Evolutionary conservation across 140 eudicot genomes (phyloP).

Genomic region (Senecio squalidus): DNA sequence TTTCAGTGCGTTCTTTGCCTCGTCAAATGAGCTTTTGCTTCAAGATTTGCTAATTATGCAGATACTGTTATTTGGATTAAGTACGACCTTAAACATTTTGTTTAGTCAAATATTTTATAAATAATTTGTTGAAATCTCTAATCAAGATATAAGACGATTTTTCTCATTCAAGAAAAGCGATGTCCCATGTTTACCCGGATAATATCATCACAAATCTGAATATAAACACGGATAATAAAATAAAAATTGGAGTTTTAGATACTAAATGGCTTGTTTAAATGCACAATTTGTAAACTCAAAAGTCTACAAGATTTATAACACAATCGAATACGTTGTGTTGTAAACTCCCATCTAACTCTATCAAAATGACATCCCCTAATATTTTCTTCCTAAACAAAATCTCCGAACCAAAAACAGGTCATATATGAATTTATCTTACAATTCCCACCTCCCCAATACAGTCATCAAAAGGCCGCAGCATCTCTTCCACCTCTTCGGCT

Average conservation of each 20-base stretch:
- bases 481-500: slow-evolving; percentile 72
- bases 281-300: neutral
- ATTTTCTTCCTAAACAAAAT: slow-evolving; percentile 16
- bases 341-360: slow-evolving; percentile 9
- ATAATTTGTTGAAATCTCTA: no score
- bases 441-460: neutral
- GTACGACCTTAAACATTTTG: no score
- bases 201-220: neutral
- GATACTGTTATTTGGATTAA: no score
- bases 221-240: neutral
- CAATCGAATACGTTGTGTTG: neutral
- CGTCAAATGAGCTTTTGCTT: neutral
- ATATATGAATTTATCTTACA: slow-evolving; percentile 24
- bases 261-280: slow-evolving; percentile 1
- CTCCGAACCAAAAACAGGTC: slow-evolving; percentile 12
- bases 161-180: no score
- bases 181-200: no score
- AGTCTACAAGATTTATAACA: slow-evolving; percentile 4
- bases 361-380: neutral
- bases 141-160: no score
- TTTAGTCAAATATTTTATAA: no score
- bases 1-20: neutral
- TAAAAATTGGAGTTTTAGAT: neutral
- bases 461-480: slow-evolving; percentile 34
- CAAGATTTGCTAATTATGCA: neutral